Conservation (phyloP, 2,329 filamentous ascomycete species). For the Clonostachys sp. region DNA sequence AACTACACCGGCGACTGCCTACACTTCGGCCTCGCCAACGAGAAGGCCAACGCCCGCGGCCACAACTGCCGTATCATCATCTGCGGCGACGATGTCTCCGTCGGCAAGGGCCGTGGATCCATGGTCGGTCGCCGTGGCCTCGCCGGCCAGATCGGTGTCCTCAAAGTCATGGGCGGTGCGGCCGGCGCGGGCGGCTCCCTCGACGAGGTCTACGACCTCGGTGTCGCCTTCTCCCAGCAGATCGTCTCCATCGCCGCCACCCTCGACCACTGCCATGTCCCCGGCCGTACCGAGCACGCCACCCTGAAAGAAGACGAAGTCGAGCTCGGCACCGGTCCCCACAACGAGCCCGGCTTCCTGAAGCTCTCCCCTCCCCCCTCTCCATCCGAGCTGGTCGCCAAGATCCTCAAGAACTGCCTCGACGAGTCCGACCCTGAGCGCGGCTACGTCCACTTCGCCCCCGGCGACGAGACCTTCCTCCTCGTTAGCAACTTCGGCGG, state of each 20-base stretch:
- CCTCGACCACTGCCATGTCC: slow-evolving; percentile 57
- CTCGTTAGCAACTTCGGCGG: slow-evolving; percentile 57
- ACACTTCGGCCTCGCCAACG: slow-evolving; percentile 56
- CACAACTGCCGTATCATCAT: slow-evolving; percentile 48
- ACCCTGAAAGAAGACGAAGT: slow-evolving; percentile 44
- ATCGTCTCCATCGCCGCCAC: slow-evolving; percentile 54
- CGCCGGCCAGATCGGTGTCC: slow-evolving; percentile 54
- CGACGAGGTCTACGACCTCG: slow-evolving; percentile 45
- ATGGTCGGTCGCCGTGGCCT: slow-evolving; percentile 59
- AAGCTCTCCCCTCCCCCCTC: slow-evolving; percentile 48
- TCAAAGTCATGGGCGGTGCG: slow-evolving; percentile 52
- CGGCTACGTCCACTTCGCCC: slow-evolving; percentile 41
- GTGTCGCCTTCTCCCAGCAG: slow-evolving; percentile 41
- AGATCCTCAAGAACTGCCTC: slow-evolving; percentile 56
- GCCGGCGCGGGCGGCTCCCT: slow-evolving; percentile 40
- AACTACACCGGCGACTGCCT: slow-evolving; percentile 64
- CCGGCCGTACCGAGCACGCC: slow-evolving; percentile 43
- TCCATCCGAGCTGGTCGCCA: slow-evolving; percentile 43
- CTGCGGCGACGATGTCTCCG: slow-evolving; percentile 62
- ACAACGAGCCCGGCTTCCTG: slow-evolving; percentile 60
- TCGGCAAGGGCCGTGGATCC: slow-evolving; percentile 49
- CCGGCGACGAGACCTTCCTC: slow-evolving; percentile 43
- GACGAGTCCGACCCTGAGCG: slow-evolving; percentile 48
- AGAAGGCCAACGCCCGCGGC: slow-evolving; percentile 50
- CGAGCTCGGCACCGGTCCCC: slow-evolving; percentile 62